Evolutionary conservation across 441 rosid genomes (phyloP).

Genomic region (Adansonia gregorii): DNA sequence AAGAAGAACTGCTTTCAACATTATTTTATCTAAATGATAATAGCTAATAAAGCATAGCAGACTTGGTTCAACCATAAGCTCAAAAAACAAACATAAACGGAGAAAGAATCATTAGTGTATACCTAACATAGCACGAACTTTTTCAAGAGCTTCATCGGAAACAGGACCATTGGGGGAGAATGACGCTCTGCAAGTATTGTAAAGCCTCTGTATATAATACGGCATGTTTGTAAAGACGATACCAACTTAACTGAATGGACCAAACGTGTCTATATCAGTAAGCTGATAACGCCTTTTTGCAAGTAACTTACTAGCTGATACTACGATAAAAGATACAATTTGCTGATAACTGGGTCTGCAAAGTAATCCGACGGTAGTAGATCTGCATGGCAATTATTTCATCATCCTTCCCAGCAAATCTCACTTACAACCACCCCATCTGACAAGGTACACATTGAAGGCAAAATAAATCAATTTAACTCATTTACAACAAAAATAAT

Average conservation of each 20-base stretch:
- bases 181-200: conserved; percentile 69
- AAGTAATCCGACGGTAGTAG: conserved; percentile 29
- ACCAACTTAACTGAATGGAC: conserved; percentile 43
- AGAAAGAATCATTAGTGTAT: conserved; percentile 29
- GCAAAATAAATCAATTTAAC: conserved; percentile 18
- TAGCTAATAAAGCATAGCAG: neutral
- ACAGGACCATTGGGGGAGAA: conserved; percentile 70
- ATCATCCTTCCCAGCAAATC: conserved; percentile 34
- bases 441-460: conserved; percentile 7
- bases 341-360: conserved; percentile 35
- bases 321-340: conserved; percentile 32
- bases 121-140: conserved; percentile 70
- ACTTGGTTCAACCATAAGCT: neutral
- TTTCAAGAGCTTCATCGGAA: conserved; percentile 79
- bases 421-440: conserved; percentile 28
- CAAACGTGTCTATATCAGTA: conserved; percentile 30
- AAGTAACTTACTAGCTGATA: conserved; percentile 25
- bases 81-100: neutral
- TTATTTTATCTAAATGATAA: neutral
- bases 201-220: conserved; percentile 74
- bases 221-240: conserved; percentile 60
- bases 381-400: conserved; percentile 43
- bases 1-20: neutral
- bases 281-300: conserved; percentile 39
- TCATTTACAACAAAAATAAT: neutral